Evolutionary conservation across 768 basidiomycete species (phyloP).

Genomic region (Solioccasus polychromus): DNA sequence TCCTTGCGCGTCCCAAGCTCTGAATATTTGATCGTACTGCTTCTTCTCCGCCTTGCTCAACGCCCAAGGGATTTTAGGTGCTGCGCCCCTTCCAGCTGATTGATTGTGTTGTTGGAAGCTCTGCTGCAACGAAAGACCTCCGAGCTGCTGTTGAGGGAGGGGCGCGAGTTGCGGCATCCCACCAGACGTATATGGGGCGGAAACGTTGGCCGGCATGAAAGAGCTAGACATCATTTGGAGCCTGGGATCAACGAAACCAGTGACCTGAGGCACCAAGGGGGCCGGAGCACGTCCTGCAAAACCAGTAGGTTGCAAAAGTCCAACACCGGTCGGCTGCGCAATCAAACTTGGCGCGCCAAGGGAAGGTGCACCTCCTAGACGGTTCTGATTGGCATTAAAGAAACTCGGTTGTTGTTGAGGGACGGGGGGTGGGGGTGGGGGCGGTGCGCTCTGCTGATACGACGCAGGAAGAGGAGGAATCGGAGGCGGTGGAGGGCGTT

Average conservation of each 20-base stretch:
- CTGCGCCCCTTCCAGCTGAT: constrained; percentile 58
- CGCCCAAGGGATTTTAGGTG: constrained; percentile 80
- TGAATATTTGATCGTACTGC: constrained; percentile 93
- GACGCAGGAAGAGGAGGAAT: constrained; percentile 63
- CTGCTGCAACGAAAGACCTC: constrained; percentile 66
- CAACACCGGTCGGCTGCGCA: constrained; percentile 22
- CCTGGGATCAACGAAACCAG: constrained; percentile 80
- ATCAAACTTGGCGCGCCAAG: constrained; percentile 12
- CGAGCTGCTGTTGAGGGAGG: constrained; percentile 52
- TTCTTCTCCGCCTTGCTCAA: constrained; percentile 90
- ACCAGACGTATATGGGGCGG: constrained; percentile 55
- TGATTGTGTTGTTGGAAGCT: constrained; percentile 88
- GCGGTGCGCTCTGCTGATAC: constrained; percentile 53
- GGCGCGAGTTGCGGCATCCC: constrained; percentile 62
- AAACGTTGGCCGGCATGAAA: constrained; percentile 79
- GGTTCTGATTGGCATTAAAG: constrained; percentile 52
- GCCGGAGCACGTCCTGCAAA: constrained; percentile 43
- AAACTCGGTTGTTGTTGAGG: constrained; percentile 47
- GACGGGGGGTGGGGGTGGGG: constrained; percentile 32
- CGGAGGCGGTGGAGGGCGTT: constrained; percentile 47
- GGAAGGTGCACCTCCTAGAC: constrained; percentile 32
- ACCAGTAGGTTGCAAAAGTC: constrained; percentile 37
- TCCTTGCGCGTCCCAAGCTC: constrained; percentile 86
- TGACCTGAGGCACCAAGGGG: constrained; percentile 68
- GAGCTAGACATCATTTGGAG: constrained; percentile 86